These are phyloP conservation scores for Ophioceras dolichostomum DNA, from an alignment of 2,329 filamentous ascomycete species.

Conservation along the genomic window DNA sequence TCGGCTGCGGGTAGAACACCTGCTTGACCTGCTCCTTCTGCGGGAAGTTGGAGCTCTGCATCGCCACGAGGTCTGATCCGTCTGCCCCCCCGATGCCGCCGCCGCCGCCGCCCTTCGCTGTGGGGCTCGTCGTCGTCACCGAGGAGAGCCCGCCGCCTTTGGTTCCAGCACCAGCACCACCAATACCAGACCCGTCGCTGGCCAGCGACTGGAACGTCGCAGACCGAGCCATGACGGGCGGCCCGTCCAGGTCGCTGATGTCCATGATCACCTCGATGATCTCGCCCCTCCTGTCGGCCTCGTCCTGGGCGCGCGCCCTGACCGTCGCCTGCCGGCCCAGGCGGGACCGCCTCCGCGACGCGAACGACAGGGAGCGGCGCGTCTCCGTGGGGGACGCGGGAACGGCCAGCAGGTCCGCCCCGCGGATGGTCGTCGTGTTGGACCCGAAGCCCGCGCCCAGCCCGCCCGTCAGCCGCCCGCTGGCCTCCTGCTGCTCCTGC, in stretches of 20 bases:
- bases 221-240: not conserved
- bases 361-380: not conserved
- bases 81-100: slow-evolving; percentile 24
- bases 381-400: slow-evolving; percentile 14
- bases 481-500: slow-evolving; percentile 39
- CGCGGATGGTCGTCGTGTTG: slow-evolving; percentile 31
- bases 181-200: too few species aligned
- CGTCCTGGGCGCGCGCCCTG: slow-evolving; percentile 38
- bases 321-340: slow-evolving; percentile 25
- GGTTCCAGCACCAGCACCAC: too few species aligned
- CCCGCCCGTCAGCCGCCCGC: slow-evolving; percentile 43
- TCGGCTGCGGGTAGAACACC: slow-evolving; percentile 48
- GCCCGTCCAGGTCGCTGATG: slow-evolving; percentile 17
- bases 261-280: slow-evolving; percentile 47
- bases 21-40: slow-evolving; percentile 26
- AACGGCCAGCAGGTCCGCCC: slow-evolving; percentile 34
- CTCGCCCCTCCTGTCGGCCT: slow-evolving; percentile 47
- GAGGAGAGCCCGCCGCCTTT: too few species aligned
- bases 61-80: slow-evolving; percentile 30
- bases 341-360: slow-evolving; percentile 4
- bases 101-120: slow-evolving; percentile 5
- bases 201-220: too few species aligned
- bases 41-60: slow-evolving; percentile 24
- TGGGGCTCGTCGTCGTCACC: too few species aligned
- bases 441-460: slow-evolving; percentile 41